Conservation (phyloP, 148 eudicot genomes). For the Pharnaceum exiguum region DNA sequence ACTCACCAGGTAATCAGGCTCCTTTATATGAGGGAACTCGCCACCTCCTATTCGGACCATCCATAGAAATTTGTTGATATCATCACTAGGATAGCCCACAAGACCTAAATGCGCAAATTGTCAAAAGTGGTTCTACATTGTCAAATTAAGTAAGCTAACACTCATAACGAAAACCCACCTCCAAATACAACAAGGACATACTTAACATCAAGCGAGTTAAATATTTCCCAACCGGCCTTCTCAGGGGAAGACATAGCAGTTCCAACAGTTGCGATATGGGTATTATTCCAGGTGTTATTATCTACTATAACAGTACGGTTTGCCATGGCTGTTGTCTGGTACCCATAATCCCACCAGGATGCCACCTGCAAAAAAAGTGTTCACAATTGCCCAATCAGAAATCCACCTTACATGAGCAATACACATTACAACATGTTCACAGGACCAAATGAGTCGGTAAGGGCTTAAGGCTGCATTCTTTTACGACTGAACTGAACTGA, state of each 20-base stretch:
- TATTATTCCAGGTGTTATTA: conserved; percentile 98
- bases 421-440: too few relatives aligned
- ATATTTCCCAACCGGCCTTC: conserved; percentile 97
- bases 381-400: not conserved
- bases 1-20: conserved; percentile 93
- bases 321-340: conserved; percentile 99
- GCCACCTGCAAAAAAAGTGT: conserved; percentile 63
- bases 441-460: too few relatives aligned
- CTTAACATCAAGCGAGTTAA: conserved; percentile 91
- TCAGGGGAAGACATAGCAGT: conserved; percentile 99
- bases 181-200: conserved; percentile 98
- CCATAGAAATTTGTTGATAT: conserved; percentile 94
- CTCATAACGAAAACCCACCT: conserved; percentile 48
- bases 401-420: too few relatives aligned
- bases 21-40: conserved; percentile 95
- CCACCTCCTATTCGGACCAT: conserved; percentile 99
- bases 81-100: conserved; percentile 97
- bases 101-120: conserved; percentile 49
- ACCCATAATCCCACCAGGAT: conserved; percentile 99
- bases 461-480: too few relatives aligned
- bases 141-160: not conserved
- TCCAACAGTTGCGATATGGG: conserved; percentile 97
- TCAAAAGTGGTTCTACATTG: conserved; percentile 10
- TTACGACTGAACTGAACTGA: too few relatives aligned
- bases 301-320: conserved; percentile 98